Evolutionary conservation across 352 stramenopile genomes (phyloP).

Genomic region (Phytophthora litchii): DNA sequence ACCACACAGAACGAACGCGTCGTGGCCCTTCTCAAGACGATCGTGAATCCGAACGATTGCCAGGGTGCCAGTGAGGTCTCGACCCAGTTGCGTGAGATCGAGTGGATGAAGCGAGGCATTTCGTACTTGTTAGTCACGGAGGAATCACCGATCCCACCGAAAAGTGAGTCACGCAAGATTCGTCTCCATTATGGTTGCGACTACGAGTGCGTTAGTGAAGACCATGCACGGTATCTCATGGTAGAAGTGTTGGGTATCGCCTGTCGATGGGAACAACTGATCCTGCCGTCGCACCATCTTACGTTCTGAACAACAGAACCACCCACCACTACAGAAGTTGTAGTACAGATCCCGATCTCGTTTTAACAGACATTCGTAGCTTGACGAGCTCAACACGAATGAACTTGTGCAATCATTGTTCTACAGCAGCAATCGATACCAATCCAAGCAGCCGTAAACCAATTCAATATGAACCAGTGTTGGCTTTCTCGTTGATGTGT

Average conservation of each 20-base stretch:
- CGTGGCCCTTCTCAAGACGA: constrained; percentile 51
- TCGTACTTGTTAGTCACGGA: constrained; percentile 50
- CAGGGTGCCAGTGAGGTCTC: constrained; percentile 6
- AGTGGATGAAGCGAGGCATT: constrained; percentile 55
- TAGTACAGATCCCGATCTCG: neutral
- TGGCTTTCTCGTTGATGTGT: constrained; percentile 8
- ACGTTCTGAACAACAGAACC: constrained; percentile 27
- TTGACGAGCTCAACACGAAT: constrained; percentile 2
- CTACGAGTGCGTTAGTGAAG: constrained; percentile 50
- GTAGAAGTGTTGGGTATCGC: constrained; percentile 50
- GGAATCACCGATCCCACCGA: constrained; percentile 5
- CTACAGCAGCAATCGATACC: neutral
- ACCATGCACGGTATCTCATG: constrained; percentile 50
- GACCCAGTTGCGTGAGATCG: constrained; percentile 39
- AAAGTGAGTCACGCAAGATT: constrained; percentile 19
- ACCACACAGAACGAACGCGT: constrained; percentile 38
- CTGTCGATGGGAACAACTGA: constrained; percentile 44
- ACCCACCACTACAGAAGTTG: neutral
- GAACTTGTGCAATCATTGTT: constrained; percentile 8
- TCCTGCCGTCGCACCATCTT: constrained; percentile 38
- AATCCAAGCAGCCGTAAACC: too few relatives aligned
- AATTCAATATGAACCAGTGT: too few relatives aligned
- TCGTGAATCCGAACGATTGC: constrained; percentile 40
- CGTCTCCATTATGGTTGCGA: constrained; percentile 48
- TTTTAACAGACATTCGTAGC: too few relatives aligned